Conservation (phyloP, 2,329 filamentous ascomycete genomes). For the Ophiosphaerella narmari region DNA sequence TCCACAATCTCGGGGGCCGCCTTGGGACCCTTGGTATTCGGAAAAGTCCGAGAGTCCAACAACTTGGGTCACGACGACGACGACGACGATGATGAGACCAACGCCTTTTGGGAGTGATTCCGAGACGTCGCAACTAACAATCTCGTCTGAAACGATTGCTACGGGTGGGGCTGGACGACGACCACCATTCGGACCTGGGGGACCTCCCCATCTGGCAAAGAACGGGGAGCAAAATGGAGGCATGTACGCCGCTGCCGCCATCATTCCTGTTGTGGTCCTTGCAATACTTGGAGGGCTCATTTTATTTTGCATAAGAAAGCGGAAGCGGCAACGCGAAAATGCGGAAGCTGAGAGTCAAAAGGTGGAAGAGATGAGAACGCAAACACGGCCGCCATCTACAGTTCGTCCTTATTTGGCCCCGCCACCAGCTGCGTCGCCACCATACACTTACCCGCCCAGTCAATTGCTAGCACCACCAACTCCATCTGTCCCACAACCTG, state of each 20-base stretch:
- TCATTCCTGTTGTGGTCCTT: conserved; percentile 31
- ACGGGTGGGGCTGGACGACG: background rate
- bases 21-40: too few relatives aligned
- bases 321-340: conserved; percentile 27
- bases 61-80: background rate
- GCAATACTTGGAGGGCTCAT: conserved; percentile 25
- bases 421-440: conserved; percentile 17
- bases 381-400: conserved; percentile 10
- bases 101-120: background rate
- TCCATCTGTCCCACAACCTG: conserved; percentile 25
- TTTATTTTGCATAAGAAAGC: conserved; percentile 38
- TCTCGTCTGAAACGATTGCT: background rate
- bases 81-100: too few relatives aligned
- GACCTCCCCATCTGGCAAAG: background rate
- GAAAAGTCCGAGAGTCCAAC: background rate
- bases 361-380: conserved; percentile 34
- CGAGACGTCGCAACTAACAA: background rate
- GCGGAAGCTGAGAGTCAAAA: conserved; percentile 8
- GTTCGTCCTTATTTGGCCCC: conserved; percentile 26
- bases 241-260: conserved; percentile 30
- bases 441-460: conserved; percentile 16
- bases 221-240: conserved; percentile 13
- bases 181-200: background rate
- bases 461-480: conserved; percentile 23
- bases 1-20: too few relatives aligned